phyloP scores from a whole-genome alignment of 2,329 filamentous ascomycete genomes.

The Monilinia laxa region DNA sequence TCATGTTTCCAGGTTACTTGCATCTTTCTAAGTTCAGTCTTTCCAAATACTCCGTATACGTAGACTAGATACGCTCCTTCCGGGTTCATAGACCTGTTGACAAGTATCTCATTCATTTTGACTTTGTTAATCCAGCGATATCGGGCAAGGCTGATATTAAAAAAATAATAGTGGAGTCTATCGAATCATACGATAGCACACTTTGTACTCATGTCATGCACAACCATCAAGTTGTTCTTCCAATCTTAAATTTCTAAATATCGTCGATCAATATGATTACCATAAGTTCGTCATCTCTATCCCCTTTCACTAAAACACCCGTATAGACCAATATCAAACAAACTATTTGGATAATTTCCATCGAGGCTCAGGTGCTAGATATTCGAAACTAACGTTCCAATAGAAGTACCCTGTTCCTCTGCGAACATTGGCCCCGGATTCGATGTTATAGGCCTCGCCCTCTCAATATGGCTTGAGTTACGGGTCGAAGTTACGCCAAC shows the following conservation, averaged over 20 bases:
- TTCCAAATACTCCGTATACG: too few relatives aligned
- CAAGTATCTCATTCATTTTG: too few relatives aligned
- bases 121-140: constrained; percentile 10
- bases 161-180: not conserved
- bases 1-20: too few relatives aligned
- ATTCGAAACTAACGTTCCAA: constrained; percentile 13
- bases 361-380: not conserved
- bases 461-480: constrained; percentile 92
- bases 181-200: constrained; percentile 8
- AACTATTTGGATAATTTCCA: not conserved
- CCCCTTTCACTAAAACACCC: not conserved
- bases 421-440: constrained; percentile 98
- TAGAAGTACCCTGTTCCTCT: constrained; percentile 81
- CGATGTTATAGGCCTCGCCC: constrained; percentile 92
- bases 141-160: constrained; percentile 21
- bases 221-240: not conserved
- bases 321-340: not conserved
- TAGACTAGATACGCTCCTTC: too few relatives aligned
- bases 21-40: too few relatives aligned
- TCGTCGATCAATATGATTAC: constrained; percentile 29
- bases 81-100: too few relatives aligned
- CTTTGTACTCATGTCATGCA: not conserved
- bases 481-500: constrained; percentile 71
- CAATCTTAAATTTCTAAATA: not conserved
- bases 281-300: constrained; percentile 30